phyloP scores from a whole-genome alignment of 2,329 filamentous ascomycete genomes.

The Colletotrichum chlorophyti region DNA sequence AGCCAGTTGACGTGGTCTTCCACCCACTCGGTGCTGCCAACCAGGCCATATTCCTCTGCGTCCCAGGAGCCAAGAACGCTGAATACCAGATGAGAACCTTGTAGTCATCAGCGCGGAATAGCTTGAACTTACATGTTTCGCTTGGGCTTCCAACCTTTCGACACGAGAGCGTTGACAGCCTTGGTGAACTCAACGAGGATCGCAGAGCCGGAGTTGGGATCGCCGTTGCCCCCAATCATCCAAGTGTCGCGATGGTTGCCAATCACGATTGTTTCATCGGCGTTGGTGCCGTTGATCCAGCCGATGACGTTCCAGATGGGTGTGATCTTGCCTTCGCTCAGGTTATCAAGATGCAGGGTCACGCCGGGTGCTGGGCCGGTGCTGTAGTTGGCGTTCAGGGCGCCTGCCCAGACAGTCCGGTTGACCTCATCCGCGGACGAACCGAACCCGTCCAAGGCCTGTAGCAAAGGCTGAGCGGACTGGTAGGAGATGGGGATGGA shows the following conservation, averaged over 20 bases:
- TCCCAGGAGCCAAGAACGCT: constrained; percentile 79
- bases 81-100: not conserved
- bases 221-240: constrained; percentile 84
- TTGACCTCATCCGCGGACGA: constrained; percentile 72
- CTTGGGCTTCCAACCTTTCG: constrained; percentile 80
- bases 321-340: constrained; percentile 70
- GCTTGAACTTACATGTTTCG: constrained; percentile 57
- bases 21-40: constrained; percentile 87
- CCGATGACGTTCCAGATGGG: constrained; percentile 83
- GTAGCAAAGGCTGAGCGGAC: constrained; percentile 79
- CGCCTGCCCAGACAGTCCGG: constrained; percentile 63
- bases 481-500: constrained; percentile 82
- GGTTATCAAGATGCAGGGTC: constrained; percentile 69
- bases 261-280: constrained; percentile 78
- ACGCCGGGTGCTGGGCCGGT: constrained; percentile 59
- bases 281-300: constrained; percentile 77
- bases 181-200: constrained; percentile 78
- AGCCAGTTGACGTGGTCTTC: constrained; percentile 85
- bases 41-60: constrained; percentile 78
- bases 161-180: constrained; percentile 72
- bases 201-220: constrained; percentile 83
- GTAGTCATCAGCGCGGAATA: not conserved
- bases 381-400: constrained; percentile 49
- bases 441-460: constrained; percentile 78
- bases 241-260: constrained; percentile 86